Conservation (phyloP, 2,329 filamentous ascomycete species). For the Fusarium pininemorale region DNA sequence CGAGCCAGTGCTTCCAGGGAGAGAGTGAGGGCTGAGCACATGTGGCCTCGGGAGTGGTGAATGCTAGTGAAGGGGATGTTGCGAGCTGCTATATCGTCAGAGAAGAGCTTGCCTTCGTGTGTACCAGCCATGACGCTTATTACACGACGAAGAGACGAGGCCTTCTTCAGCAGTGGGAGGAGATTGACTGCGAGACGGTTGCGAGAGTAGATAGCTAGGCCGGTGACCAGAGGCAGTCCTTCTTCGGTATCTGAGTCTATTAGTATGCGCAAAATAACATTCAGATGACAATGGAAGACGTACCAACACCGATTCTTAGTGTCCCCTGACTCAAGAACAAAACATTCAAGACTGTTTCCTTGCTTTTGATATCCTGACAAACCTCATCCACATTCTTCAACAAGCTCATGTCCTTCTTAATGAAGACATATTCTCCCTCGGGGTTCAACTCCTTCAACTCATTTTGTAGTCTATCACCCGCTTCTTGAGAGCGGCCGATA, state of each 20-base stretch:
- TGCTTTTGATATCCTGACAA: slow-evolving; percentile 55
- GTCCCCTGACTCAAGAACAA: slow-evolving; percentile 56
- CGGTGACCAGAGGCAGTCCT: slow-evolving; percentile 61
- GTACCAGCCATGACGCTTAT: slow-evolving; percentile 41
- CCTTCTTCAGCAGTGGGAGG: slow-evolving; percentile 59
- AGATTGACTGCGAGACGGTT: slow-evolving; percentile 66
- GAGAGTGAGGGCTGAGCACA: slow-evolving; percentile 38
- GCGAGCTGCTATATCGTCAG: slow-evolving; percentile 38
- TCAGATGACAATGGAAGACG: not conserved
- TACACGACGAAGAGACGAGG: slow-evolving; percentile 33
- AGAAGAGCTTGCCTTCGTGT: slow-evolving; percentile 26
- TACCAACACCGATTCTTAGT: slow-evolving; percentile 34
- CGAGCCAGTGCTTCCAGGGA: slow-evolving; percentile 37
- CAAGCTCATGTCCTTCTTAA: slow-evolving; percentile 60
- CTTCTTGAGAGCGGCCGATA: slow-evolving; percentile 55
- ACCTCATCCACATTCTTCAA: slow-evolving; percentile 60
- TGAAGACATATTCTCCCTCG: slow-evolving; percentile 55
- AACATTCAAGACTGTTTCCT: slow-evolving; percentile 57
- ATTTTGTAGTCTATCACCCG: slow-evolving; percentile 49
- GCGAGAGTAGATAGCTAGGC: slow-evolving; percentile 66
- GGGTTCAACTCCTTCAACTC: slow-evolving; percentile 56
- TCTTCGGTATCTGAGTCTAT: slow-evolving; percentile 61
- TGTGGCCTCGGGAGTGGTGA: slow-evolving; percentile 30
- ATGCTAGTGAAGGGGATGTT: slow-evolving; percentile 31
- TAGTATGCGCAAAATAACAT: not conserved